Evolutionary conservation across 257 asterid genomes (phyloP), one percentile per base, ranked within the genome.

Genomic region (Nicotiana benthamiana): DNA sequence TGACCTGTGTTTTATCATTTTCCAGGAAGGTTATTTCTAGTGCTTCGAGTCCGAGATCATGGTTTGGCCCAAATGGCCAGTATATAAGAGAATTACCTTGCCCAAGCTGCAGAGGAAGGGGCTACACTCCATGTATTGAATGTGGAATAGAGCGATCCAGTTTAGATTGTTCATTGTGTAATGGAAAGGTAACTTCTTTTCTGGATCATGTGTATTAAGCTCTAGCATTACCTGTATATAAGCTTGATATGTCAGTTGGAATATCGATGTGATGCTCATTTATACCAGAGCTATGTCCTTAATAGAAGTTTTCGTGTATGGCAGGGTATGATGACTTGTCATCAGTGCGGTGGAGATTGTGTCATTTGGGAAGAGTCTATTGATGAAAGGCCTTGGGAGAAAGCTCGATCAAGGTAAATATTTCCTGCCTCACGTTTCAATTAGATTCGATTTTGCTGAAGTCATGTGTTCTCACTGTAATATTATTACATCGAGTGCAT

Each of bases 31-130:
- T 87, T 68, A 82, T 84, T 83, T 90, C 97, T 63, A 88, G 85
- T 85, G 84, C 90, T 43, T 87, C 94, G 13, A 86, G 86, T 65
- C 90, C 92, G n/a, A 87, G 97, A 79, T 93, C 99, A 3, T 95
- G 99, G 99, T 92, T 95, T 83, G 98, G 99, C 79, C 99, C 99
- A 52, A 93, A 92, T 78, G 99, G 98, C 5, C 98, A 90, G 83
- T 95, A 95, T 64, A 91, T 95, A 83, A 87, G 97, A 87, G 99
- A 95, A 82, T 76, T 90, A 36, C 99, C 99, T 79, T 95, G 98
- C 82, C 99, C 99, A 16, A 89, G 93, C 83, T 95, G 98, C 87
- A 86, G 99, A 86, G 97, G 98, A 83, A 90, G 98, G 82, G 99
- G 99, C 36, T 95, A 95, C 86, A 91, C 94, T 65, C 98, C 93